Evolutionary conservation across 768 basidiomycete genomes (phyloP).

Genomic region (Boletus eberwhitei): DNA sequence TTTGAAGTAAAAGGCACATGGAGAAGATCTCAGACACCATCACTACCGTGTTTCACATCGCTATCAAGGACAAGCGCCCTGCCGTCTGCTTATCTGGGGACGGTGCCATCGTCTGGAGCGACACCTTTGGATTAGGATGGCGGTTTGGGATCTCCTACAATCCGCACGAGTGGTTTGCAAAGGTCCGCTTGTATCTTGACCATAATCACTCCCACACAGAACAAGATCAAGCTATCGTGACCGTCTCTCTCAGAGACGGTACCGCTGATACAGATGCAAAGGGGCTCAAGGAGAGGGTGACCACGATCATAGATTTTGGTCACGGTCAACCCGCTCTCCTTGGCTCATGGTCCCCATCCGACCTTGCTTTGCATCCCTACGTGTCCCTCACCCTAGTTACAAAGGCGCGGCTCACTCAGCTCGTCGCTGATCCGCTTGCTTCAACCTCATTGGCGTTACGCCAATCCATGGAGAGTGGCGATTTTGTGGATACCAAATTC

Average conservation of each 20-base stretch:
- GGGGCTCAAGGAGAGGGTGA: conserved; percentile 8
- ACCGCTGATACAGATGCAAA: not conserved
- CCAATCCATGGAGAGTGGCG: conserved; percentile 24
- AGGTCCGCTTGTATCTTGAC: conserved; percentile 26
- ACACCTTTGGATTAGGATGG: conserved; percentile 29
- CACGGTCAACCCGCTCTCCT: conserved; percentile 23
- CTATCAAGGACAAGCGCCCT: conserved; percentile 20
- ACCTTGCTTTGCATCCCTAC: conserved; percentile 16
- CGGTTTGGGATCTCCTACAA: conserved; percentile 25
- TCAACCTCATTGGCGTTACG: conserved; percentile 18
- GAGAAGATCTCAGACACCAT: conserved; percentile 26
- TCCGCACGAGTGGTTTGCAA: conserved; percentile 20
- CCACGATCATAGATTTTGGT: conserved; percentile 24
- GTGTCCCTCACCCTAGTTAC: conserved; percentile 20
- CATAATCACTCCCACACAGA: conserved; percentile 23
- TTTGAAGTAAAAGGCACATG: conserved; percentile 2
- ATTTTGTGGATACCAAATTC: conserved; percentile 30
- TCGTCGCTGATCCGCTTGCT: conserved; percentile 11
- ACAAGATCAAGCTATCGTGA: conserved; percentile 16
- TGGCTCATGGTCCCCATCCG: conserved; percentile 20
- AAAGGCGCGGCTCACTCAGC: conserved; percentile 13
- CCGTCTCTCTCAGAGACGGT: conserved; percentile 11
- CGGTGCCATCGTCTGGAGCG: conserved; percentile 19
- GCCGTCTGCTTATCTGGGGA: conserved; percentile 7
- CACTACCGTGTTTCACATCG: conserved; percentile 25